Base-by-base conservation (phyloP, 345 rosid species). In the Cardamine chenopodiifolia region DNA sequence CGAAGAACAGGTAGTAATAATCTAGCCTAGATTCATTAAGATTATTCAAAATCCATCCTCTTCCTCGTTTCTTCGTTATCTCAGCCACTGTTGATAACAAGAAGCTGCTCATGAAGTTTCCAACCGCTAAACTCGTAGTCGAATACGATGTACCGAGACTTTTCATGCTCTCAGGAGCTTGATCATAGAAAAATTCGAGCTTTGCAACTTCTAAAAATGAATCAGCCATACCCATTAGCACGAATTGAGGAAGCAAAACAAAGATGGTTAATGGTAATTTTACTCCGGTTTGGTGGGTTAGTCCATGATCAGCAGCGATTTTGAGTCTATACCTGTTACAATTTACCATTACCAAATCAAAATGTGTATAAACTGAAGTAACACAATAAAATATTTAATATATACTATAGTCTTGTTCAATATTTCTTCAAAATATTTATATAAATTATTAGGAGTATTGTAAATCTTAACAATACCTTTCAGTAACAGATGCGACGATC, bases 141-240 rank as follows among this genome's bases (percentile, higher is more conserved):
- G 87, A 89, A 65, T 87, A 89, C 0, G 97, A 84, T 8, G 98
- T 84, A 20, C 98, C 94, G 0, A 93, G 78, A 56, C 97, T 87
- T 59, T 93, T 90, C 98, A 89, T 88, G 29, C 86, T 86, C 55
- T 86, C 83, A 0, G 98, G 96, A 7, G 96, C 92, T 54, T 93
- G 98, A 55, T 90, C 96, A 29, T 90, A 93, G 90, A 93, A 93
- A 40, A 89, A 90, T 62, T 90, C 96, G 18, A 91, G 39, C 84
- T 93, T 93, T 1, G 98, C 92, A 7, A 88, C 90, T 67, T 89
- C 96, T 13, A 77, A 62, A 6, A 93, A 89, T 3, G 84, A 28
- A 80, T 93, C 97, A n/a, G 97, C 88, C 0, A 89, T 74, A 19
- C 98, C 96, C 86, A 76, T 78, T 10, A 93, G 56, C 49, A 88